These are phyloP conservation scores for Pythium graminicola DNA, from an alignment of 352 stramenopile genomes.

Conservation along the genomic window DNA sequence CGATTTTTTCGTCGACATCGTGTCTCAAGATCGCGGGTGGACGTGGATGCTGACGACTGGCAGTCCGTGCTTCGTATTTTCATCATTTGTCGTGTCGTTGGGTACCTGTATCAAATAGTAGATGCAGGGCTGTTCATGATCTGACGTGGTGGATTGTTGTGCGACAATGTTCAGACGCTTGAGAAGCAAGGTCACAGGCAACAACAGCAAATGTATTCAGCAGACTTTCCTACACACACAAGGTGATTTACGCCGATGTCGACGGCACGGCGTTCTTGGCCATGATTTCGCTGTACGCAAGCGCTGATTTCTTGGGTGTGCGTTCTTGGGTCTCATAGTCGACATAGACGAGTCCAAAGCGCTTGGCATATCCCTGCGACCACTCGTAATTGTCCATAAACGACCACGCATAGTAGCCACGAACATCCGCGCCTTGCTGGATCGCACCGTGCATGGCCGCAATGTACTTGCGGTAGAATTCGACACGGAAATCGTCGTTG, in stretches of 20 bases:
- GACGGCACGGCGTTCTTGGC: background rate
- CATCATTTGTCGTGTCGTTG: too few relatives aligned
- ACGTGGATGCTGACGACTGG: conserved; percentile 35
- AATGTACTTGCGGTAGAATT: conserved; percentile 81
- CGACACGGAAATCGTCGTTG: conserved; percentile 68
- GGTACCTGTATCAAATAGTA: too few relatives aligned
- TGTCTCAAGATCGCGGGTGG: conserved; percentile 56
- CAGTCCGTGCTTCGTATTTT: too few relatives aligned
- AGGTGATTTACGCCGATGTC: background rate
- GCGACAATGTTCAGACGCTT: too few relatives aligned
- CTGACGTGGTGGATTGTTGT: too few relatives aligned
- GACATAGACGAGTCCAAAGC: conserved; percentile 52
- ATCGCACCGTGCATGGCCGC: conserved; percentile 50
- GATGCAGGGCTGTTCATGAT: too few relatives aligned
- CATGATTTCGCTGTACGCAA: conserved; percentile 32
- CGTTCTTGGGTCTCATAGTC: conserved; percentile 40
- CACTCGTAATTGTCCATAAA: conserved; percentile 96
- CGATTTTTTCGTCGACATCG: conserved; percentile 44
- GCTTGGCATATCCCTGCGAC: conserved; percentile 57
- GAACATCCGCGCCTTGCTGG: conserved; percentile 46
- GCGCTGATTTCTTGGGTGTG: conserved; percentile 44
- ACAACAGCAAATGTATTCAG: too few relatives aligned
- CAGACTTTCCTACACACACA: too few relatives aligned
- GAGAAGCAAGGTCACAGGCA: too few relatives aligned
- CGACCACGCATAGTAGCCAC: conserved; percentile 89